These are phyloP conservation scores for Tricholoma matsutake DNA, from an alignment of 768 basidiomycete species.

Conservation along the genomic window DNA sequence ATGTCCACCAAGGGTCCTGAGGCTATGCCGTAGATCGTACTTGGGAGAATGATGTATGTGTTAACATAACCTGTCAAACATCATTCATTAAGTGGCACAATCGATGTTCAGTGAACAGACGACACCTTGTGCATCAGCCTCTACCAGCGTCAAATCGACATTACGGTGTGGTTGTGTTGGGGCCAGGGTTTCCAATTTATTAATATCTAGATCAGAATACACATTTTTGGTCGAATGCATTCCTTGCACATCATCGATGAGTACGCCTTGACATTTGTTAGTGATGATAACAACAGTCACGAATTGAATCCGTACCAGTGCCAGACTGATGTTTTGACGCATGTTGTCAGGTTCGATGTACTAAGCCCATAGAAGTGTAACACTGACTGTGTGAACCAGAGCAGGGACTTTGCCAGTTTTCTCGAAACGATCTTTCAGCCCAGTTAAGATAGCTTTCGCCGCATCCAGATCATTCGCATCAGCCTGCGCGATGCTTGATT, in stretches of 20 bases:
- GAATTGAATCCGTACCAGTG: conserved; percentile 22
- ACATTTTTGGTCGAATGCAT: conserved; percentile 34
- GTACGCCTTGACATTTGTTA: conserved; percentile 27
- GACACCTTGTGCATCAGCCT: conserved; percentile 46
- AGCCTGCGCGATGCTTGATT: conserved; percentile 22
- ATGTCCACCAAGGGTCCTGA: conserved; percentile 43
- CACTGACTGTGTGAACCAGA: conserved; percentile 43
- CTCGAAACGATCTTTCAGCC: conserved; percentile 33
- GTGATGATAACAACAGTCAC: not conserved
- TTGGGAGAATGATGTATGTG: conserved; percentile 47
- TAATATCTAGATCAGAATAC: conserved; percentile 48
- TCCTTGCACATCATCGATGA: conserved; percentile 43
- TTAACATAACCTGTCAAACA: conserved; percentile 16
- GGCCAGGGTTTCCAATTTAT: conserved; percentile 42
- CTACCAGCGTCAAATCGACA: conserved; percentile 46
- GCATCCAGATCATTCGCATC: conserved; percentile 38
- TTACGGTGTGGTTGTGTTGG: conserved; percentile 43
- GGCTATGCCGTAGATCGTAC: conserved; percentile 60
- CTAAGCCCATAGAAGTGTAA: not conserved
- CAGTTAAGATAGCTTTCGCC: conserved; percentile 36
- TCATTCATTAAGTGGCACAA: not conserved
- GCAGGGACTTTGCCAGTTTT: conserved; percentile 30
- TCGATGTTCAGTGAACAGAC: not conserved
- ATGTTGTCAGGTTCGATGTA: conserved; percentile 2
- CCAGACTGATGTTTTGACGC: conserved; percentile 24